These are phyloP conservation scores for Wickerhamomyces kurtzmanii DNA, from an alignment of 805 yeast species.

Conservation along the genomic window DNA sequence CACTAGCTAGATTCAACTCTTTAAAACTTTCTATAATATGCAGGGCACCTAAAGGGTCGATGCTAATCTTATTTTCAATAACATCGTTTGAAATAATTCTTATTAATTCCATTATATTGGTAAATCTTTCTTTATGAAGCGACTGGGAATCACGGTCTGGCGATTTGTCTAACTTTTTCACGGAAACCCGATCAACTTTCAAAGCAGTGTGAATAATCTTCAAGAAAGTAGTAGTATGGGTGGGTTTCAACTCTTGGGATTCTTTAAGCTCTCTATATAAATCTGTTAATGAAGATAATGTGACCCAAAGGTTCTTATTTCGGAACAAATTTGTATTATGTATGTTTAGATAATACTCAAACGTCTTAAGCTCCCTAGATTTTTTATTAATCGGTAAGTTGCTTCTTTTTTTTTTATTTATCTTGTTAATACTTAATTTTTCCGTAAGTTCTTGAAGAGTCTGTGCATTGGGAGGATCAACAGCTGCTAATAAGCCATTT, in stretches of 20 bases:
- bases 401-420: too few relatives aligned
- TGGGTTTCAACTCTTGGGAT: constrained; percentile 35
- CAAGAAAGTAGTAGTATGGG: constrained; percentile 37
- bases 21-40: constrained; percentile 48
- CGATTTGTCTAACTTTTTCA: constrained; percentile 45
- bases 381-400: too few relatives aligned
- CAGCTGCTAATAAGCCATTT: too few relatives aligned
- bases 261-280: constrained; percentile 36
- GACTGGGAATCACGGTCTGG: constrained; percentile 53
- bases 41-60: constrained; percentile 46
- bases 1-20: constrained; percentile 50
- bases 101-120: constrained; percentile 36
- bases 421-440: too few relatives aligned
- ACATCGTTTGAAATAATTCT: constrained; percentile 43
- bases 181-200: constrained; percentile 43
- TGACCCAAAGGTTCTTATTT: too few relatives aligned
- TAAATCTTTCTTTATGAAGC: constrained; percentile 42
- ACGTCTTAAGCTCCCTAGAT: too few relatives aligned
- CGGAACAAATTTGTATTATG: too few relatives aligned
- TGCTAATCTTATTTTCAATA: constrained; percentile 28
- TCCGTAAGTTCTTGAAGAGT: too few relatives aligned
- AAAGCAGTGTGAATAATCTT: constrained; percentile 45
- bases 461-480: too few relatives aligned
- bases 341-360: too few relatives aligned
- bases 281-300: too few relatives aligned